Conservation (phyloP, 2,329 filamentous ascomycete genomes). For the Fusarium sp. region DNA sequence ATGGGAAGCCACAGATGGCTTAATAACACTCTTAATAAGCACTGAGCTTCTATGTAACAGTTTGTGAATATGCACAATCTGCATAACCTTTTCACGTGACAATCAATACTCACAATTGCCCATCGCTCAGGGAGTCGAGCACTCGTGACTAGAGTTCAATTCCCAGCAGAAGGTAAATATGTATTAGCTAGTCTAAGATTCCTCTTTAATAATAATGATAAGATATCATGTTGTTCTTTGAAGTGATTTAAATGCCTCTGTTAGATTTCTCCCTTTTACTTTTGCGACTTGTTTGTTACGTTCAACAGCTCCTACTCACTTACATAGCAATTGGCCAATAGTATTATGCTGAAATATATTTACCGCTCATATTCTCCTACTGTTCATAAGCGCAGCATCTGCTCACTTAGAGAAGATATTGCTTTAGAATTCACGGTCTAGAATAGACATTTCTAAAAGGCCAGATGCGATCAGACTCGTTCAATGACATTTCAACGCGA, state of each 20-base stretch:
- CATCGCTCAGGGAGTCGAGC: fast-evolving
- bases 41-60: not conserved
- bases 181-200: fast-evolving
- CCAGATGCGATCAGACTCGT: not conserved
- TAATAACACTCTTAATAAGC: not conserved
- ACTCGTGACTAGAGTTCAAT: not conserved
- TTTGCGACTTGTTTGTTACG: fast-evolving
- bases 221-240: no score
- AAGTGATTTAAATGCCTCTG: no score
- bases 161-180: fast-evolving
- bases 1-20: not conserved
- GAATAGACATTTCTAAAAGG: not conserved
- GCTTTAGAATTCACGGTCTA: fast-evolving
- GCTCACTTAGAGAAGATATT: fast-evolving
- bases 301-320: fast-evolving
- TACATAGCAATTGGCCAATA: fast-evolving
- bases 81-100: not conserved
- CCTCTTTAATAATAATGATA: no score
- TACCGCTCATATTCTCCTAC: fast-evolving
- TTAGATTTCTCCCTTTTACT: fast-evolving
- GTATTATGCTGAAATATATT: fast-evolving
- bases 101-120: fast-evolving
- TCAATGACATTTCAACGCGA: fast-evolving
- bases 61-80: not conserved
- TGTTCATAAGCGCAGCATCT: fast-evolving